Conservation (phyloP, 2,329 filamentous ascomycete species). For the Beauveria rudraprayagi region DNA sequence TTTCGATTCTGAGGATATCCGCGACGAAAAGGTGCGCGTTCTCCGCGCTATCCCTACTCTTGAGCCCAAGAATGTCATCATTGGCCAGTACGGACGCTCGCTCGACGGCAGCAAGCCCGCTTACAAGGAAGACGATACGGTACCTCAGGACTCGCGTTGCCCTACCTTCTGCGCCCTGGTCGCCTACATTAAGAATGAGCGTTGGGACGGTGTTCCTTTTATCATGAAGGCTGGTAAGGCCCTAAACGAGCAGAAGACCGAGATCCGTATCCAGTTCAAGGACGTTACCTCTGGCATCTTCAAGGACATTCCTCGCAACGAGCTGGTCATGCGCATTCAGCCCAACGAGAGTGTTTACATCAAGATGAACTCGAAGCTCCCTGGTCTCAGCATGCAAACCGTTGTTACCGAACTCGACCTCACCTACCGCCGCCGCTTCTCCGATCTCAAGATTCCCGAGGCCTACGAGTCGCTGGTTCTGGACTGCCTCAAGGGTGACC, state of each 20-base stretch:
- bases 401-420: conserved; percentile 97
- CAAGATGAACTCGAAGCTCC: conserved; percentile 99
- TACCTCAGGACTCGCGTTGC: conserved; percentile 94
- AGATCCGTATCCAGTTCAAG: conserved; percentile 98
- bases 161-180: conserved; percentile 97
- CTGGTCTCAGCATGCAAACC: conserved; percentile 97
- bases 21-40: conserved; percentile 96
- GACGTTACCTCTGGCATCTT: conserved; percentile 99
- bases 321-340: conserved; percentile 98
- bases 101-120: conserved; percentile 92
- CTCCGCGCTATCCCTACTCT: conserved; percentile 88
- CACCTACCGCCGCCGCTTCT: conserved; percentile 96
- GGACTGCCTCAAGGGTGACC: conserved; percentile 95
- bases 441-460: conserved; percentile 97
- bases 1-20: conserved; percentile 95
- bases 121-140: conserved; percentile 98
- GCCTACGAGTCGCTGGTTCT: conserved; percentile 97
- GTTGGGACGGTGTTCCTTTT: conserved; percentile 98
- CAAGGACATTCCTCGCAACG: conserved; percentile 98
- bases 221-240: conserved; percentile 99
- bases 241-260: conserved; percentile 98
- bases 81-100: conserved; percentile 95
- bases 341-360: conserved; percentile 99
- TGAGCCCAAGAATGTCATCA: conserved; percentile 99
- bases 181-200: conserved; percentile 98